Base-by-base conservation (phyloP, 2,329 filamentous ascomycete genomes). In the Aspergillus transmontanensis region DNA sequence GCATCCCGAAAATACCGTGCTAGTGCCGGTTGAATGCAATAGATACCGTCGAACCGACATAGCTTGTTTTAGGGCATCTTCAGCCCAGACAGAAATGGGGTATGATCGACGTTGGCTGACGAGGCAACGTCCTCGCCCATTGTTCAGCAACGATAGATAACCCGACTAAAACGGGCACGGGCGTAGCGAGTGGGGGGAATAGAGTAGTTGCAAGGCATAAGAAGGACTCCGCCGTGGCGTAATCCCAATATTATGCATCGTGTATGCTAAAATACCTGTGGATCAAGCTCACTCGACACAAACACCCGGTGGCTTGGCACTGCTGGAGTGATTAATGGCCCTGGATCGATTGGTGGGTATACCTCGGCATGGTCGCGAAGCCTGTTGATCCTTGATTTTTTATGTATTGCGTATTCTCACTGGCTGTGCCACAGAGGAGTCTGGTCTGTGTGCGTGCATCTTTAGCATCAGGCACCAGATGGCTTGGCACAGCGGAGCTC, bases 241-340 rank as follows among this genome's bases (percentile, higher is more conserved):
- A 39, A 50, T 26, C 46, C 16, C 26, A 55, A 55, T 46, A 6
- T 28, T 32, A 61, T 56, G 19, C 43, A 58, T 54, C 34, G 23
- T 28, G 19, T 21, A 36, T 19, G 28, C 12, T 51, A 30, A 30
- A 56, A 43, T 32, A 9, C 48, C 21, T 45, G 36, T 57, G 30
- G 28, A 56, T 58, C 59, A 62, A 62, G 46, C 63, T 62, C 57
- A 41, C 45, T 41, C 34, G 39, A 23, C 45, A 58, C 58, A 58
- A 63, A 61, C 61, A 60, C 32, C 28, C 62, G 55, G 46, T 16
- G 41, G 59, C 62, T 64, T 64, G 62, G 62, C 62, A 48, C 30
- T 10, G n/a, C 7, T 6, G 12, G 23, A 48, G 46, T 48, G 58
- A 46, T 43, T 45, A 62, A 54, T 46, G 19, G 21, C 26, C 16